Percentiles rank a stretch among this genome's conserved stretches.
These are phyloP conservation scores for Borovskyia barvae DNA, from an alignment of 208 protist species.

Conservation along the genomic window DNA sequence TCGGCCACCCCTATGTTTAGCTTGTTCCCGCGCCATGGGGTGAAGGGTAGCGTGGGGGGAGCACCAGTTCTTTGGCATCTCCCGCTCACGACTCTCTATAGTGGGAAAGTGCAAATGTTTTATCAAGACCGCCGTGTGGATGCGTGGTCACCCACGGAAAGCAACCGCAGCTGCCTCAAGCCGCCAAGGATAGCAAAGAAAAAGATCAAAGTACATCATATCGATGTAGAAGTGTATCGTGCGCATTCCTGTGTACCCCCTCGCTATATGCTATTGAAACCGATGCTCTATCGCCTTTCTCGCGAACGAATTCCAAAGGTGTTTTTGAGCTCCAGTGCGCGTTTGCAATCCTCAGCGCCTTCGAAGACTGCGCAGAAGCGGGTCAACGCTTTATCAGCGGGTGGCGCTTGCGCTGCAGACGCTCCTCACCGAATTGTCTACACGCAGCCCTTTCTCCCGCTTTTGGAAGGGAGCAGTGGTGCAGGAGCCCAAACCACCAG, in stretches of 20 bases:
- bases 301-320: constrained; percentile 19
- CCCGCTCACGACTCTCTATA: too few species aligned
- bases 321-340: constrained; percentile 13
- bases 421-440: constrained; percentile 15
- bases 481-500: constrained; percentile 1
- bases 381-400: too few species aligned
- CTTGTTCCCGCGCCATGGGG: too few species aligned
- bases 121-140: too few species aligned
- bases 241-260: constrained; percentile 8
- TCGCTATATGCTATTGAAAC: constrained; percentile 6
- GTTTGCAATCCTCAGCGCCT: not conserved
- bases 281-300: constrained; percentile 10
- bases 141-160: too few species aligned
- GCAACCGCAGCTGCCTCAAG: not conserved
- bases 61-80: too few species aligned
- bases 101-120: too few species aligned
- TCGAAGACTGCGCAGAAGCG: too few species aligned
- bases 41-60: too few species aligned
- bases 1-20: too few species aligned
- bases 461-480: constrained; percentile 9
- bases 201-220: constrained; percentile 14
- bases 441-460: constrained; percentile 10
- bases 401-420: not conserved
- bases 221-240: constrained; percentile 13
- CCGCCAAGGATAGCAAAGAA: not conserved